Conservation (phyloP, 2,329 filamentous ascomycete genomes). For the Plectosphaerella cucumerina region DNA sequence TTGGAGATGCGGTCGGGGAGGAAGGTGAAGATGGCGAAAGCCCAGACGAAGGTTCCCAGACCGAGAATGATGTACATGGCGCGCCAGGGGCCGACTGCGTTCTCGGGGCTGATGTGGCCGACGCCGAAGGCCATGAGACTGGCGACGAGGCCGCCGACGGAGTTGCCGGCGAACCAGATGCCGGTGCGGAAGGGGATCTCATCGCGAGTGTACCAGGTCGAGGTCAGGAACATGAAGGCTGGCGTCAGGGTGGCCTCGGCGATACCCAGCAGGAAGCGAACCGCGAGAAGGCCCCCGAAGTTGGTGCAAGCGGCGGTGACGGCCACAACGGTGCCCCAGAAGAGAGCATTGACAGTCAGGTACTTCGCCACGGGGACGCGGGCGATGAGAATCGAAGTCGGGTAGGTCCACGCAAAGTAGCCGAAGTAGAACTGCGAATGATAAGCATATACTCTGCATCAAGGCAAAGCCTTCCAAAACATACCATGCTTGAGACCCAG, state of each 20-base stretch:
- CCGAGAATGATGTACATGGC: slow-evolving; percentile 58
- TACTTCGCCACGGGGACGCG: slow-evolving; percentile 43
- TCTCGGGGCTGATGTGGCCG: slow-evolving; percentile 43
- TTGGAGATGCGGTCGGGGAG: slow-evolving; percentile 50
- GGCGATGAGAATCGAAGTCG: slow-evolving; percentile 43
- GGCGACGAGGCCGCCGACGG: slow-evolving; percentile 41
- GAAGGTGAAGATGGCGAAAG: slow-evolving; percentile 39
- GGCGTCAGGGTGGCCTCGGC: slow-evolving; percentile 52
- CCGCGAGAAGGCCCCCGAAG: slow-evolving; percentile 44
- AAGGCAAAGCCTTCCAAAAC: too few relatives aligned
- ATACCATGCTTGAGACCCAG: slow-evolving; percentile 29
- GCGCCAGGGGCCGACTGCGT: slow-evolving; percentile 44
- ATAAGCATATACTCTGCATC: too few relatives aligned
- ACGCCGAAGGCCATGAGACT: slow-evolving; percentile 51
- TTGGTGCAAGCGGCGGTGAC: slow-evolving; percentile 40
- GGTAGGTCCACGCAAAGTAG: slow-evolving; percentile 47
- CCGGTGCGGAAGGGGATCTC: slow-evolving; percentile 51
- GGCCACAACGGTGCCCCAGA: slow-evolving; percentile 45
- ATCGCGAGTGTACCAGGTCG: slow-evolving; percentile 52
- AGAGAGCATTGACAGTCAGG: slow-evolving; percentile 39
- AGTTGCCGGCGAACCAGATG: slow-evolving; percentile 52
- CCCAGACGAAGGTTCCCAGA: slow-evolving; percentile 45
- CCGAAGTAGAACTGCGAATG: slow-evolving; percentile 27
- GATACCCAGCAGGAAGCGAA: slow-evolving; percentile 50
- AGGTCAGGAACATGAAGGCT: slow-evolving; percentile 51